phyloP scores from a whole-genome alignment of 768 basidiomycete species.

The Guyanaporus albipodus region DNA sequence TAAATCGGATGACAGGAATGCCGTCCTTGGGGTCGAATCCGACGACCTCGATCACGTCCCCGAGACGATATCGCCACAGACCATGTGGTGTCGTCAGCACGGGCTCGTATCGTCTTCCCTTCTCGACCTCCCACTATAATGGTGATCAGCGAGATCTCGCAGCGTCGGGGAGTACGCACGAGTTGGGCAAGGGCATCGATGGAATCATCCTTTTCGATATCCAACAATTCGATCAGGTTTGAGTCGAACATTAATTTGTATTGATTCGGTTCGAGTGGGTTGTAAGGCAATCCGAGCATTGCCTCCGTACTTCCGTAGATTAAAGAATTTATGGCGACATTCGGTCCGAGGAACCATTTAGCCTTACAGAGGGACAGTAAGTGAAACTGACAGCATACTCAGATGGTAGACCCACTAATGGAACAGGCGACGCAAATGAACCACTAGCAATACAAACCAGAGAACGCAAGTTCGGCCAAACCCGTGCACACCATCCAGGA shows the following conservation, averaged over 20 bases:
- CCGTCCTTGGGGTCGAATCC: too few relatives aligned
- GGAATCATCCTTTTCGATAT: constrained; percentile 1
- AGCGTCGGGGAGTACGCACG: neutral
- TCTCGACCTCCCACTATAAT: constrained; percentile 6
- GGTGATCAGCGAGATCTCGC: neutral
- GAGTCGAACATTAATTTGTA: constrained; percentile 8
- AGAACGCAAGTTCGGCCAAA: constrained; percentile 11
- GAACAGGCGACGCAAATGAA: constrained; percentile 6
- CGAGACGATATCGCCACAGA: too few relatives aligned
- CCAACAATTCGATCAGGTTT: constrained; percentile 19
- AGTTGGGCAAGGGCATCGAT: neutral
- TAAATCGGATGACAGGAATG: too few relatives aligned
- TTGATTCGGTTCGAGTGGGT: constrained; percentile 4
- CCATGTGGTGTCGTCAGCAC: too few relatives aligned
- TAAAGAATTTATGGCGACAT: neutral
- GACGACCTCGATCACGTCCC: too few relatives aligned
- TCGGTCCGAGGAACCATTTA: constrained; percentile 9
- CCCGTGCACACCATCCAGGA: constrained; percentile 9
- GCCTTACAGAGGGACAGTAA: neutral
- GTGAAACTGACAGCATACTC: too few relatives aligned
- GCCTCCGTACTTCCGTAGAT: constrained; percentile 5
- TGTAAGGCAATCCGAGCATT: constrained; percentile 4
- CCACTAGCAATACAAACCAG: constrained; percentile 3
- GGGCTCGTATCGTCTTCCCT: neutral
- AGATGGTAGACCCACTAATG: neutral